These are phyloP conservation scores for Citrus maxima DNA, from an alignment of 345 rosid species.

Conservation along the genomic window DNA sequence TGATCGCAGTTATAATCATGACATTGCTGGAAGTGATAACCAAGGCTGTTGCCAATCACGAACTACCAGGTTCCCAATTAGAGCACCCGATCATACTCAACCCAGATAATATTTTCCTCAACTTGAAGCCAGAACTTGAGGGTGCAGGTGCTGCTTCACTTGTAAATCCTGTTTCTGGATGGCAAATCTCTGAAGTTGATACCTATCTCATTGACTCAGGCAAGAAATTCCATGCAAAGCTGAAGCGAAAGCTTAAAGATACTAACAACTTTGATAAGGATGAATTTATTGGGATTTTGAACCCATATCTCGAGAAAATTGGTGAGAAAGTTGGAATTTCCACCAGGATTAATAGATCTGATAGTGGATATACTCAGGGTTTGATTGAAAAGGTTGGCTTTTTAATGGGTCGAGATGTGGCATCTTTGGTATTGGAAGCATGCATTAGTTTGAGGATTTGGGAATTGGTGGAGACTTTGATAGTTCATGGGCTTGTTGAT, in stretches of 20 bases:
- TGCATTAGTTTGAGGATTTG: conserved; percentile 58
- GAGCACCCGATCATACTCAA: conserved; percentile 61
- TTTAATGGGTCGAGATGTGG: conserved; percentile 54
- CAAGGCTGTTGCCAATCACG: conserved; percentile 40
- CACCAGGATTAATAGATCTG: conserved; percentile 23
- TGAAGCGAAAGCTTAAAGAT: conserved; percentile 58
- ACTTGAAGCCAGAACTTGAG: conserved; percentile 60
- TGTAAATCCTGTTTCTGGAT: conserved; percentile 51
- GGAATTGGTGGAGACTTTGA: conserved; percentile 64
- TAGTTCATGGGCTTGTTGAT: conserved; percentile 44
- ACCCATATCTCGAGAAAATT: conserved; percentile 54
- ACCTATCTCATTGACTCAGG: conserved; percentile 38
- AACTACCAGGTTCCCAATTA: conserved; percentile 23
- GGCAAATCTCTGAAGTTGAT: conserved; percentile 56
- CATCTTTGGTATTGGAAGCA: conserved; percentile 64
- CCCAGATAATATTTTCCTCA: conserved; percentile 44
- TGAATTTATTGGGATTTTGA: conserved; percentile 46
- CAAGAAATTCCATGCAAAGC: conserved; percentile 47
- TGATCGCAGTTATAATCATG: conserved; percentile 30
- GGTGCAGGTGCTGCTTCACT: conserved; percentile 42
- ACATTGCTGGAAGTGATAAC: conserved; percentile 64
- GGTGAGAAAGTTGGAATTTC: conserved; percentile 33
- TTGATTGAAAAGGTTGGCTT: conserved; percentile 51
- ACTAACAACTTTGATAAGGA: conserved; percentile 40
- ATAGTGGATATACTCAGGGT: conserved; percentile 18